These are phyloP conservation scores for Phytophthora capsici DNA, from an alignment of 352 stramenopile species.

Conservation along the genomic window DNA sequence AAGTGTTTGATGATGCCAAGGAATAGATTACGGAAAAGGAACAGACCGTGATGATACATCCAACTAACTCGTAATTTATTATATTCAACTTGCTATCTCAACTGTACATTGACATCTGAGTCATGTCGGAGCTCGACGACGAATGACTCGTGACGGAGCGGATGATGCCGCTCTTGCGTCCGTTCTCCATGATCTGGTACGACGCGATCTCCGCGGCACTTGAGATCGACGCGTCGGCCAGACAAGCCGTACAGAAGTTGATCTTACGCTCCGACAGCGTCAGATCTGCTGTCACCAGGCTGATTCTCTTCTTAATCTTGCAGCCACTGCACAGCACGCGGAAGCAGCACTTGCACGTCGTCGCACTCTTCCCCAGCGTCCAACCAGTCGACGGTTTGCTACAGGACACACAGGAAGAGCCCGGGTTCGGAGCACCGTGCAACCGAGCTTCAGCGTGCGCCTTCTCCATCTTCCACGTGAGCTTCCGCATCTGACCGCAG, in stretches of 20 bases:
- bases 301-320: constrained; percentile 53
- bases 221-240: constrained; percentile 28
- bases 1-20: constrained; percentile 4
- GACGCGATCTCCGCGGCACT: constrained; percentile 37
- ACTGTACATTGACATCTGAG: constrained; percentile 21
- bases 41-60: background rate
- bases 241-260: constrained; percentile 41
- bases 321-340: constrained; percentile 38
- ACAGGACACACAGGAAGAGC: constrained; percentile 32
- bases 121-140: constrained; percentile 38
- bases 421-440: constrained; percentile 34
- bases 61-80: constrained; percentile 35
- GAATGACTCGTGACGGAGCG: constrained; percentile 32
- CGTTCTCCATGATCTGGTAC: constrained; percentile 40
- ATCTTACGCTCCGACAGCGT: constrained; percentile 43
- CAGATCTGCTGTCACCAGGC: constrained; percentile 41
- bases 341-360: constrained; percentile 45
- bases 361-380: constrained; percentile 38
- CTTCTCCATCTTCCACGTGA: constrained; percentile 65
- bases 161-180: constrained; percentile 36
- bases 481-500: constrained; percentile 73
- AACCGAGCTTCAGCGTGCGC: constrained; percentile 32
- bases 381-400: constrained; percentile 26
- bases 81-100: constrained; percentile 26
- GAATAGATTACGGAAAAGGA: background rate